These are phyloP conservation scores for Prunus kanzakura DNA, from an alignment of 306 rosid genomes.

Conservation along the genomic window DNA sequence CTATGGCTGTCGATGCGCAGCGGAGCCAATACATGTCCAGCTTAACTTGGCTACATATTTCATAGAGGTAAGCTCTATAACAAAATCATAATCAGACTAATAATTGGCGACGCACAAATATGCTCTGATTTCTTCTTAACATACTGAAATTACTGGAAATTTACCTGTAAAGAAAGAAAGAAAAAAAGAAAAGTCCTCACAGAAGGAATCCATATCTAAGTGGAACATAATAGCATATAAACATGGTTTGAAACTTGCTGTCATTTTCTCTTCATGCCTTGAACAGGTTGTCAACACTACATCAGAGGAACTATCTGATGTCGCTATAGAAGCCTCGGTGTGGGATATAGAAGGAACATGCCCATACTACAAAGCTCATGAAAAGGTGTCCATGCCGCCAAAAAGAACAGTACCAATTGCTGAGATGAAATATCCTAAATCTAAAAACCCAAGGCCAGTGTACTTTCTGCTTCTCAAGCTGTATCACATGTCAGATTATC, in stretches of 20 bases:
- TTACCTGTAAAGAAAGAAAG: background rate
- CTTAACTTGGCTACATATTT: constrained; percentile 72
- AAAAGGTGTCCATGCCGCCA: constrained; percentile 55
- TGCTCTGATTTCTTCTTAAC: background rate
- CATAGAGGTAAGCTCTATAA: constrained; percentile 54
- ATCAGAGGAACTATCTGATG: constrained; percentile 54
- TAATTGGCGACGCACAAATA: background rate
- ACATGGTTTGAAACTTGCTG: constrained; percentile 11
- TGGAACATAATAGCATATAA: background rate
- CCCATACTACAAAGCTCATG: constrained; percentile 58
- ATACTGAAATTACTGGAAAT: background rate
- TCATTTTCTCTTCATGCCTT: constrained; percentile 31
- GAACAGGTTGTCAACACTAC: constrained; percentile 88
- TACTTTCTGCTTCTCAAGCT: constrained; percentile 95
- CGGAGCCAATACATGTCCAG: constrained; percentile 89
- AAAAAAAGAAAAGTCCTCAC: background rate
- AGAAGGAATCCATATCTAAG: background rate
- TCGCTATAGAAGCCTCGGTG: constrained; percentile 77
- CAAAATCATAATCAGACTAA: background rate
- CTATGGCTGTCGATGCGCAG: constrained; percentile 88
- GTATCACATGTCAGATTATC: constrained; percentile 50
- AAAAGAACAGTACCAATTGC: constrained; percentile 54
- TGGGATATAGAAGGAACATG: constrained; percentile 93
- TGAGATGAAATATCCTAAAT: constrained; percentile 82
- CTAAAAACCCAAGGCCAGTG: constrained; percentile 64